Base-by-base conservation (phyloP, 75 land plant genomes). In the Picea glauca region DNA sequence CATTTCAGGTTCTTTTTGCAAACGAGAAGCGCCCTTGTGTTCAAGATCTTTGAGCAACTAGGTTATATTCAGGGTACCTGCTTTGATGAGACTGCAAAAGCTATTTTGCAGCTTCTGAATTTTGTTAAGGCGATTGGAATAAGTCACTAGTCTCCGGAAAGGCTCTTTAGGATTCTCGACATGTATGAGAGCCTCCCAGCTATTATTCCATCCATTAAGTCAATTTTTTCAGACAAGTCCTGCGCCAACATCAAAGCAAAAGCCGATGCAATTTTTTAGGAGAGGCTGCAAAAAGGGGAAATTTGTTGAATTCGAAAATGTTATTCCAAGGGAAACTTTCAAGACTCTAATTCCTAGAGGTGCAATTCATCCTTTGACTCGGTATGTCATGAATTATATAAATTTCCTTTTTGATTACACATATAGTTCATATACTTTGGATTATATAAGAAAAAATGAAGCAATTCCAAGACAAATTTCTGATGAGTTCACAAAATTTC, bases 111-210 rank as follows among this genome's bases (percentile, higher is more conserved):
- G 77, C 79, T 94, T 33, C 84, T 94, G 64, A 83, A 86, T 46
- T 94, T 94, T 76, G 89, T 90, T 12, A 93, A 94, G 63, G 93
- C 94, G 1, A 84, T 94, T 20, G 88, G 89, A 58, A 90, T 92
- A 43, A 83, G 90, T 58, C 72, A 83, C 26, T 62, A 93, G 46
- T 82, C 89, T 17, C 88, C 93, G 8, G 94, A 94, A 83, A 94
- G 84, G 88, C 85, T 94, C 50, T 92, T 94, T 83, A 92, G 86
- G 82, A 88, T 90, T n/a, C 81, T 94, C 58, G 98, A 94, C 72
- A 83, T 94, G 77, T 90, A 94, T 77, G 94, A 94, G 78, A 82
- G 84, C 32, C 67, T 94, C 60, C 66, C 77, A 8, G 94, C 87
- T 26, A 79, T 90, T 72, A 62, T 90, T 35, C 70, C 62, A 3